Percentiles rank a stretch among this genome's conserved stretches.
Evolutionary conservation across 768 basidiomycete species (phyloP).

Genomic region (Auricularia heimuer): DNA sequence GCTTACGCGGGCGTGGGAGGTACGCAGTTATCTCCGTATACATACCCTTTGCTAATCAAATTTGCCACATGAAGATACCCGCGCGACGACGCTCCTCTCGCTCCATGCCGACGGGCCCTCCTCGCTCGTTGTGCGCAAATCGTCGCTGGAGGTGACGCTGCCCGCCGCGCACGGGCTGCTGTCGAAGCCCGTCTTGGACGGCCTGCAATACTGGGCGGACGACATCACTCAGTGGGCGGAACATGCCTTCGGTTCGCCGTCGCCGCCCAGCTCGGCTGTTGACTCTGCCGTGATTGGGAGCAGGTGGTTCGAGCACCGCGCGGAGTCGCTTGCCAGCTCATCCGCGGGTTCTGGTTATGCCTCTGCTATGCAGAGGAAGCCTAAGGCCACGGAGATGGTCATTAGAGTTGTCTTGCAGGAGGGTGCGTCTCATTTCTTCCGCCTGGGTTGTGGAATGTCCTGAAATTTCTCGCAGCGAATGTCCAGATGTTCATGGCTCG

Average conservation of each 20-base stretch:
- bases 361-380: constrained; percentile 3
- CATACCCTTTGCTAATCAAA: constrained; percentile 23
- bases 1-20: constrained; percentile 37
- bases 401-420: constrained; percentile 20
- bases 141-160: constrained; percentile 29
- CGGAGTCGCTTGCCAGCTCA: constrained; percentile 2
- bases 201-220: constrained; percentile 81
- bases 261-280: constrained; percentile 13
- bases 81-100: constrained; percentile 8
- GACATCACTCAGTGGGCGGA: constrained; percentile 70
- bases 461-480: constrained; percentile 25
- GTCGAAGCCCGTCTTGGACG: constrained; percentile 59
- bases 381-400: not conserved
- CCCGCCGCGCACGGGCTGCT: constrained; percentile 48
- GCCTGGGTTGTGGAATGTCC: not conserved
- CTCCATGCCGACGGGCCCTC: constrained; percentile 8
- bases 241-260: constrained; percentile 18
- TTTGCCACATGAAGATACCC: constrained; percentile 9
- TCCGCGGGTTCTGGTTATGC: not conserved
- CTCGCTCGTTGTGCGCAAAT: not conserved
- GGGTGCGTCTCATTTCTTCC: constrained; percentile 34
- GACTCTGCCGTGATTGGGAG: constrained; percentile 71
- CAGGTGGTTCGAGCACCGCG: constrained; percentile 42
- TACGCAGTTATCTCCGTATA: constrained; percentile 36
- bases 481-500: constrained; percentile 27